Evolutionary conservation across 2,329 filamentous ascomycete genomes (phyloP), one percentile per base, ranked within the genome.

Genomic region (Neofusicoccum parvum): DNA sequence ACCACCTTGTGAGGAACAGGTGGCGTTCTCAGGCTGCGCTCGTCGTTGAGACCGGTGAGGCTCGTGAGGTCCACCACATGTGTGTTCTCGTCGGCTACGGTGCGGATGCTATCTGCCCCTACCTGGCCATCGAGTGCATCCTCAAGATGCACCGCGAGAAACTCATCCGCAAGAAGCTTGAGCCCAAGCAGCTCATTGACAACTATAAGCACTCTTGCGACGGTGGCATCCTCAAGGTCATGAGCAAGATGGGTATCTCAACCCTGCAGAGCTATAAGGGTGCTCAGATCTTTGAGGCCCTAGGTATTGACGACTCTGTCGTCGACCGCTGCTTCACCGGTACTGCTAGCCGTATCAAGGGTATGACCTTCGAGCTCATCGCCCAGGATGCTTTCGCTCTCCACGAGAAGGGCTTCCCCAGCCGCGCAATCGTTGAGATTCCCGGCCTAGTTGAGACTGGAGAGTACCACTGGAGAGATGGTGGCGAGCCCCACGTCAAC

Each of bases 161-260:
- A 60, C 83, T 97, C 68, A 96, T 97, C 78, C 90, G 93, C 78
- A 97, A 96, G 86, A 91, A 95, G 78, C 83, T 97, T 49, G 86
- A 86, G 20, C 87, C 95, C 66, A 90, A 96, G 67, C 86, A 89
- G 72, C 88, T 97, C 65, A 94, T 97, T 70, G 88, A 90, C 73
- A 98, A 98, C 83, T 98, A 97, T 86, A 96, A 96, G 82, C 92
- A 96, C 79, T 97, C 94, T 68, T 94, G 92, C 73, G 94, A 97
- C 71, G 94, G 94, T 74, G 94, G 94, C 82, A 97, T 98, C 69
- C 84, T 98, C 69, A 98, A 98, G 81, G 94, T 98, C 77, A 98
- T 98, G 94, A 95, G 91, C 79, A 98, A 98, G 85, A 98, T 98
- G 94, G 94, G 94, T 82, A 98, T 98, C 69, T 97, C 94, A 6